phyloP scores from a whole-genome alignment of 1,139 yeast genomes.

The Zygoascus sp. region DNA sequence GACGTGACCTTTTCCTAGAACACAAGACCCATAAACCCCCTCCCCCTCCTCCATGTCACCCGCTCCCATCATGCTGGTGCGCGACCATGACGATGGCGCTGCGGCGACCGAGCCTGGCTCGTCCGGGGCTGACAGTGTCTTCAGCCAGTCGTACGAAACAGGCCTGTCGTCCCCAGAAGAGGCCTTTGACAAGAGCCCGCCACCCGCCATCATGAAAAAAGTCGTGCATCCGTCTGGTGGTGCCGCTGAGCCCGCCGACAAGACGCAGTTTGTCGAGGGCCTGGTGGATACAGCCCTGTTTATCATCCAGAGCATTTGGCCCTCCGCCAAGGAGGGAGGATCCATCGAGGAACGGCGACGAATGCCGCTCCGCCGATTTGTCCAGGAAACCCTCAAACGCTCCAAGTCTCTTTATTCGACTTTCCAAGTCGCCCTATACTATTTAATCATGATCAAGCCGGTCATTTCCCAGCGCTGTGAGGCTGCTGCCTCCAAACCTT shows the following conservation, averaged over 20 bases:
- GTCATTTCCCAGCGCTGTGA: conserved; percentile 13
- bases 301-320: conserved; percentile 37
- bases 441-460: conserved; percentile 48
- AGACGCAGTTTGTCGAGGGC: conserved; percentile 30
- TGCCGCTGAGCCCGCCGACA: conserved; percentile 11
- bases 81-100: neutral
- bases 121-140: neutral
- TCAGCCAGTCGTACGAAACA: conserved; percentile 1
- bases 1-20: too few species aligned
- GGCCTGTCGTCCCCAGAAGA: conserved; percentile 1
- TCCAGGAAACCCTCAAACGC: conserved; percentile 62
- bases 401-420: conserved; percentile 64
- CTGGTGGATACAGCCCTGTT: conserved; percentile 36
- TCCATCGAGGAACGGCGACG: conserved; percentile 19
- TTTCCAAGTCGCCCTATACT: conserved; percentile 62
- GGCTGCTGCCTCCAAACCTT: conserved; percentile 11
- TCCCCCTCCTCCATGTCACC: too few species aligned
- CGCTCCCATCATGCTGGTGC: neutral
- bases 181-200: neutral
- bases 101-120: neutral
- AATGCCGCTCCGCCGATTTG: conserved; percentile 42
- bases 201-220: neutral
- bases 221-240: neutral
- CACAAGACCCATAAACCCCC: too few species aligned
- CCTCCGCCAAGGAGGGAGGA: conserved; percentile 19